Conservation (phyloP, 306 rosid genomes). For the Vigna hirtella region DNA sequence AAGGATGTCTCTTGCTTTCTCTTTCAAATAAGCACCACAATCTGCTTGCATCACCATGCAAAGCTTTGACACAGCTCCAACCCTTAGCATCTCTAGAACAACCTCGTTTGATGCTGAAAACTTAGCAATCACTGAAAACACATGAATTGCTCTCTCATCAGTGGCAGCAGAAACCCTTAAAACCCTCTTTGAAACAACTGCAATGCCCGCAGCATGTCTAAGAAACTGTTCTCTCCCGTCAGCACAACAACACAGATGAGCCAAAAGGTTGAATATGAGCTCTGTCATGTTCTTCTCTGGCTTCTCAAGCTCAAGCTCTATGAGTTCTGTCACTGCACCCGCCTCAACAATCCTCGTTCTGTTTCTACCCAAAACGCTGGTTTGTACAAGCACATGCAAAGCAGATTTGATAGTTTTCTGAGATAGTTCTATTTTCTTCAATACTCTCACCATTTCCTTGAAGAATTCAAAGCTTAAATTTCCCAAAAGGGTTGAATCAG, state of each 20-base stretch:
- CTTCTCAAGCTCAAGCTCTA: constrained; percentile 67
- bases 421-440: constrained; percentile 46
- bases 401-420: constrained; percentile 56
- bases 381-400: constrained; percentile 50
- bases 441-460: constrained; percentile 47
- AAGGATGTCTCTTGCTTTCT: constrained; percentile 65
- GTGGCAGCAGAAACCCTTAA: constrained; percentile 72
- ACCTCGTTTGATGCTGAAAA: constrained; percentile 54
- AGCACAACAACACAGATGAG: constrained; percentile 60
- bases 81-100: constrained; percentile 73
- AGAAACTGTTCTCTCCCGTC: constrained; percentile 77
- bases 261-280: constrained; percentile 61
- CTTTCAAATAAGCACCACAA: constrained; percentile 66
- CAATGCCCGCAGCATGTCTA: constrained; percentile 67
- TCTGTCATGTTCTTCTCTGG: constrained; percentile 60
- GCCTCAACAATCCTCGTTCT: constrained; percentile 61
- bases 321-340: constrained; percentile 57
- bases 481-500: constrained; percentile 50
- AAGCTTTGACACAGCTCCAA: constrained; percentile 85
- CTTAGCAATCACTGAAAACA: constrained; percentile 57
- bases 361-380: constrained; percentile 63
- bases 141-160: constrained; percentile 60
- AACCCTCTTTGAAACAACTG: constrained; percentile 68
- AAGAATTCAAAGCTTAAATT: constrained; percentile 59
- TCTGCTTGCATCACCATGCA: constrained; percentile 84